Conservation (phyloP, 2,329 filamentous ascomycete species). For the Fusarium sp. region DNA sequence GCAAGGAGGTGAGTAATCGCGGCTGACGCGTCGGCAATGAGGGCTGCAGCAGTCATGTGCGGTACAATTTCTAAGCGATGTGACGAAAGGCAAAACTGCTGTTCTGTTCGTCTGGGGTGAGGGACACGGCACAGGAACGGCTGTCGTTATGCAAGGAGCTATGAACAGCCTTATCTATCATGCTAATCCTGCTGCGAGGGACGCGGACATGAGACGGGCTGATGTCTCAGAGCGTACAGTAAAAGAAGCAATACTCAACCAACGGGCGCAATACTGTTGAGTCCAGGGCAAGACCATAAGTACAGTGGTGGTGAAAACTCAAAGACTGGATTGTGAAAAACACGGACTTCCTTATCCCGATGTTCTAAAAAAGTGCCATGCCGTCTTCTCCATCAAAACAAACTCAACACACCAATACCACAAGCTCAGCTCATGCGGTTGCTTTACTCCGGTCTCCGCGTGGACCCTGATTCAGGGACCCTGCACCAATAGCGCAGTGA, state of each 20-base stretch:
- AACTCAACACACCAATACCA: not conserved
- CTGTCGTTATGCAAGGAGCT: not conserved
- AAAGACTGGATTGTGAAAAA: not conserved
- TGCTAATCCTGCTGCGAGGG: not conserved
- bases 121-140: not conserved
- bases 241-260: not conserved
- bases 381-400: not conserved
- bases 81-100: not conserved
- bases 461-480: slow-evolving; percentile 29
- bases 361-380: not conserved
- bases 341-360: not conserved
- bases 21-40: slow-evolving; percentile 17
- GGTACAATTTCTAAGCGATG: not conserved
- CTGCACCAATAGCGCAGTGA: slow-evolving; percentile 17
- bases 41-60: not conserved
- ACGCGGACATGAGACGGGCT: not conserved
- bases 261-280: not conserved
- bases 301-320: not conserved
- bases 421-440: not conserved
- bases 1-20: not conserved
- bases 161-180: not conserved
- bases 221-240: not conserved
- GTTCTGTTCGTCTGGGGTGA: not conserved
- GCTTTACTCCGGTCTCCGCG: slow-evolving; percentile 21
- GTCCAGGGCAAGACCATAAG: not conserved